phyloP scores from a whole-genome alignment of 352 stramenopile species.

The Phytophthora ramorum region DNA sequence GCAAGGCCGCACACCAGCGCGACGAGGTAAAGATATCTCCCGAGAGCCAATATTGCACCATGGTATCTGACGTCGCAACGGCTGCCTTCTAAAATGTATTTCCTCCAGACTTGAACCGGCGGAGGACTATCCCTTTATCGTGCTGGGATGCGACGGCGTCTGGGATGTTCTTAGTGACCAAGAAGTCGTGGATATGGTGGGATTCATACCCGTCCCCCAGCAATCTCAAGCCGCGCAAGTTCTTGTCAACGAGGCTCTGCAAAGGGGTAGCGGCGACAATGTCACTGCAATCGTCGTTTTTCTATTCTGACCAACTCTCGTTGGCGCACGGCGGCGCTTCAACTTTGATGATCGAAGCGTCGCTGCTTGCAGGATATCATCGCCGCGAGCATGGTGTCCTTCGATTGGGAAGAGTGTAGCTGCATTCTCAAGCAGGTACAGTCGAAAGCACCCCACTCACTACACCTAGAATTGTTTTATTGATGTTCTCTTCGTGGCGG shows the following conservation, averaged over 20 bases:
- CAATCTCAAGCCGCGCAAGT: slow-evolving; percentile 56
- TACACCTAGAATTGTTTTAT: not conserved
- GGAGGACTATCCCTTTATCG: slow-evolving; percentile 65
- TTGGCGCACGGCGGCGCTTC: not conserved
- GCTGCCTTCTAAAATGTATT: not conserved
- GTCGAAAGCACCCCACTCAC: not conserved
- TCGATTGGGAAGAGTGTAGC: slow-evolving; percentile 31
- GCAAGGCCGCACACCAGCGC: slow-evolving; percentile 52
- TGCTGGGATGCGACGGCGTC: slow-evolving; percentile 82
- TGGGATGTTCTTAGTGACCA: slow-evolving; percentile 85
- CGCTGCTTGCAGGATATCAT: slow-evolving; percentile 1
- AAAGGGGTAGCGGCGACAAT: slow-evolving; percentile 74
- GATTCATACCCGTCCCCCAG: slow-evolving; percentile 38
- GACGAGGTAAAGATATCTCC: slow-evolving; percentile 43
- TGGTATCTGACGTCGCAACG: slow-evolving; percentile 5
- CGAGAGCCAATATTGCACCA: not conserved
- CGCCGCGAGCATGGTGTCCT: slow-evolving; percentile 3
- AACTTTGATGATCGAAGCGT: slow-evolving; percentile 12
- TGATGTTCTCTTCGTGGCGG: not conserved
- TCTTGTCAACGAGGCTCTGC: slow-evolving; percentile 63
- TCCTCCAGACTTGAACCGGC: slow-evolving; percentile 48
- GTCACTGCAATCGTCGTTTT: slow-evolving; percentile 83
- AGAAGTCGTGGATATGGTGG: slow-evolving; percentile 73
- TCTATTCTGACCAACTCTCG: slow-evolving; percentile 36
- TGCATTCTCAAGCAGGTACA: slow-evolving; percentile 40